A percentile compares a stretch with the other conserved stretches of the same genome.
These are phyloP conservation scores for Erodium maritimum DNA, from an alignment of 345 rosid genomes.

Conservation along the genomic window DNA sequence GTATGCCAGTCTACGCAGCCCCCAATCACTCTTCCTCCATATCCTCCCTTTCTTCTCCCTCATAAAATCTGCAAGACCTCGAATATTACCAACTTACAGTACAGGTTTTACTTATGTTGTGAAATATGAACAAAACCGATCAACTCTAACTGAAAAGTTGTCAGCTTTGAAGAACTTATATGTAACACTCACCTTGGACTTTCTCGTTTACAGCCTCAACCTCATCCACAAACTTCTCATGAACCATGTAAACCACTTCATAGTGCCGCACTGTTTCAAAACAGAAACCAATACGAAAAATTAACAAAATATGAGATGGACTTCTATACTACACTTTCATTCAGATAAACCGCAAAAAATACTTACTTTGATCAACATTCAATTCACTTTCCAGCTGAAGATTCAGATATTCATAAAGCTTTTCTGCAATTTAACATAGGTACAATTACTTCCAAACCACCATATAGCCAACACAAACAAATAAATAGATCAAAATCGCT, in stretches of 20 bases:
- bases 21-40: slow-evolving; percentile 92
- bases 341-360: neutral
- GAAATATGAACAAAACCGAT: too few species aligned
- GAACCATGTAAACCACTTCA: slow-evolving; percentile 86
- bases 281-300: neutral
- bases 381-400: slow-evolving; percentile 65
- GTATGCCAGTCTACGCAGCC: slow-evolving; percentile 79
- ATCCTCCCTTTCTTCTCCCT: slow-evolving; percentile 72
- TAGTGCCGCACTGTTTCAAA: slow-evolving; percentile 70
- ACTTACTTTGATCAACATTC: slow-evolving; percentile 59
- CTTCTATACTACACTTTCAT: too few species aligned
- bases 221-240: slow-evolving; percentile 76
- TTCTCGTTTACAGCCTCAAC: slow-evolving; percentile 59
- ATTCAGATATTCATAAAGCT: slow-evolving; percentile 66
- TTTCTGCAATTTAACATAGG: slow-evolving; percentile 33
- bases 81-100: too few species aligned
- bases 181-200: slow-evolving; percentile 54
- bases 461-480: neutral
- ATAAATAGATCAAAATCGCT: slow-evolving; percentile 9
- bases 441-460: too few species aligned
- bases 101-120: too few species aligned
- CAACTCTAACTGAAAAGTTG: too few species aligned
- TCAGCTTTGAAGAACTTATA: too few species aligned
- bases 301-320: too few species aligned
- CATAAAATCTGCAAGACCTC: slow-evolving; percentile 41